Conservation (phyloP, 192 early-diverging fungal genomes). For the Umbelopsis isabellina region DNA sequence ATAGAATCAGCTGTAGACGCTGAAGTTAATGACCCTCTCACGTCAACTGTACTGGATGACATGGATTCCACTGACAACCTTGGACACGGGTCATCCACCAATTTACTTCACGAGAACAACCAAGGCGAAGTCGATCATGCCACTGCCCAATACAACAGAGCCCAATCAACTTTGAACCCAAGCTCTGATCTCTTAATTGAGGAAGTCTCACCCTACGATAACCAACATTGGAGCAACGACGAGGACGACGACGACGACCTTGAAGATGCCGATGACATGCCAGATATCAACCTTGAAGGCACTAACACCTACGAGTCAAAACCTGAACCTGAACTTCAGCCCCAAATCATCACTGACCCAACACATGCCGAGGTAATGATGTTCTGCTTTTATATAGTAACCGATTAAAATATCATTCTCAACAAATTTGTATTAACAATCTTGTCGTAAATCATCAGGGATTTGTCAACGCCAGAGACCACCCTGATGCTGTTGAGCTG, state of each 20-base stretch:
- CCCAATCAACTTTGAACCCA: background rate
- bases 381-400: background rate
- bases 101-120: background rate
- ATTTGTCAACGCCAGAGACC: slow-evolving; percentile 31
- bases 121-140: background rate
- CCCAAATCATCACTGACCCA: background rate
- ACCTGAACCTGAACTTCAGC: background rate
- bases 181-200: background rate
- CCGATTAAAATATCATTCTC: background rate
- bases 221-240: background rate
- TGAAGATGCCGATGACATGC: background rate
- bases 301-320: background rate
- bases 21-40: slow-evolving; percentile 3
- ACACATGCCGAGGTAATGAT: background rate
- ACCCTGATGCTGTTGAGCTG: slow-evolving; percentile 37
- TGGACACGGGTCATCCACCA: background rate
- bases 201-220: background rate
- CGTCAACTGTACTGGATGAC: slow-evolving; percentile 1
- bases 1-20: slow-evolving; percentile 8
- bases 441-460: slow-evolving; percentile 16
- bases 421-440: background rate
- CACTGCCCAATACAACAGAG: background rate
- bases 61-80: background rate
- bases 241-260: background rate
- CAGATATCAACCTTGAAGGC: background rate